Conservation (phyloP, 2,329 filamentous ascomycete species). For the Dactylellina cionopaga region DNA sequence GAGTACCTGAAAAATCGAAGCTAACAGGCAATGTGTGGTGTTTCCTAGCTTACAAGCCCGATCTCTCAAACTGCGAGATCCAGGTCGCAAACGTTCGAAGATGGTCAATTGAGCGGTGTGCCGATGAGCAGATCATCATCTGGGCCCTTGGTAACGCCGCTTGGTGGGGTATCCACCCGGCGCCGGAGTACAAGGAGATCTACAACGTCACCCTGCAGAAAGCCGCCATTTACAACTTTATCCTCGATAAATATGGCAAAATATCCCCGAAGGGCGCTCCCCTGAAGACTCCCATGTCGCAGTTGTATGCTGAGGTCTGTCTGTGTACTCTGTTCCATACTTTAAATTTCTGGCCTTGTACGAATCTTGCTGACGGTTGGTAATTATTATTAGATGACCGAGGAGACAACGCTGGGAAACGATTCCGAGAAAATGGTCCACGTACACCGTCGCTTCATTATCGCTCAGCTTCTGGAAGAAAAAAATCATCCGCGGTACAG, state of each 20-base stretch:
- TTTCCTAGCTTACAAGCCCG: slow-evolving; percentile 18
- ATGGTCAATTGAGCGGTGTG: slow-evolving; percentile 53
- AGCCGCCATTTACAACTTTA: slow-evolving; percentile 55
- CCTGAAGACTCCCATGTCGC: slow-evolving; percentile 23
- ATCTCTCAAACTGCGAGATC: slow-evolving; percentile 19
- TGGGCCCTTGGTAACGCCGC: slow-evolving; percentile 55
- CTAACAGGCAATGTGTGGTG: background rate
- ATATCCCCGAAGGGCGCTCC: slow-evolving; percentile 11
- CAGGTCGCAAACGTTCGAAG: slow-evolving; percentile 50
- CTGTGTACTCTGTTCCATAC: background rate
- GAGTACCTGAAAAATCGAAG: too few relatives aligned
- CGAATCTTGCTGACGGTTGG: too few relatives aligned
- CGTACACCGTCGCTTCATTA: slow-evolving; percentile 40
- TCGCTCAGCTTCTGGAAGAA: slow-evolving; percentile 45
- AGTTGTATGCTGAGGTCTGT: slow-evolving; percentile 35
- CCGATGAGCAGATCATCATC: slow-evolving; percentile 54
- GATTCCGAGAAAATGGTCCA: slow-evolving; percentile 19
- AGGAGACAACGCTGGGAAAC: slow-evolving; percentile 24
- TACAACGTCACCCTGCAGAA: slow-evolving; percentile 54
- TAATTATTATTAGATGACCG: slow-evolving; percentile 22
- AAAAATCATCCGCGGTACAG: slow-evolving; percentile 5
- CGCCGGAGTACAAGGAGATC: slow-evolving; percentile 50
- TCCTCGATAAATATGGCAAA: slow-evolving; percentile 54
- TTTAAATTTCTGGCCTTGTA: too few relatives aligned
- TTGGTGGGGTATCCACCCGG: slow-evolving; percentile 55